phyloP scores from a whole-genome alignment of 2,329 filamentous ascomycete species.

The Fusarium luffae region DNA sequence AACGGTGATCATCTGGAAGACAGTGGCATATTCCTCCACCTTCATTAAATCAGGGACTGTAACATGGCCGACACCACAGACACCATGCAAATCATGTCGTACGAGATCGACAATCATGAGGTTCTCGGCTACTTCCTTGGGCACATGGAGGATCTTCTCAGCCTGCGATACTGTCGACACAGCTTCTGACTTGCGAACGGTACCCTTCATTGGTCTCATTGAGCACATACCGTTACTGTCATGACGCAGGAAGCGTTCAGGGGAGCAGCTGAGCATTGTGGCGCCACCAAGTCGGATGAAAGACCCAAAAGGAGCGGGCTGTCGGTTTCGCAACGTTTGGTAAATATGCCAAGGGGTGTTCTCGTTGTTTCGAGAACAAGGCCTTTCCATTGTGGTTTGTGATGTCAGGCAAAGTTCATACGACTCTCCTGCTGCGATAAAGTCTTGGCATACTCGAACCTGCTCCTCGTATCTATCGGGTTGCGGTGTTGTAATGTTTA shows the following conservation, averaged over 20 bases:
- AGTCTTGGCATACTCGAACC: conserved; percentile 75
- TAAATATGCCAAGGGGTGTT: conserved; percentile 75
- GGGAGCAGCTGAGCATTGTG: conserved; percentile 84
- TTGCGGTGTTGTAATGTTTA: conserved; percentile 54
- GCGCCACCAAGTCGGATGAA: conserved; percentile 77
- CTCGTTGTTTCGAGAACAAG: conserved; percentile 31
- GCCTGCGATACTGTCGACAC: conserved; percentile 78
- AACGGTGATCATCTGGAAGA: conserved; percentile 91
- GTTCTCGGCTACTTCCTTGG: conserved; percentile 95
- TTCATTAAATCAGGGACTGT: conserved; percentile 81
- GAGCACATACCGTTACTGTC: conserved; percentile 68
- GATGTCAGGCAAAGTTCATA: conserved; percentile 89
- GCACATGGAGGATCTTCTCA: conserved; percentile 75
- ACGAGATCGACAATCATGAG: conserved; percentile 98
- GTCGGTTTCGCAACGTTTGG: conserved; percentile 73
- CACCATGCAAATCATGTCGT: conserved; percentile 90
- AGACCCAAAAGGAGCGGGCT: conserved; percentile 87
- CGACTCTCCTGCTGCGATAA: conserved; percentile 80
- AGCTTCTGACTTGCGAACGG: conserved; percentile 79
- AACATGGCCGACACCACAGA: conserved; percentile 80
- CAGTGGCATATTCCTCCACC: conserved; percentile 90
- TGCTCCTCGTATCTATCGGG: conserved; percentile 69
- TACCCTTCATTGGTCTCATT: conserved; percentile 97
- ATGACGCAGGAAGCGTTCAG: conserved; percentile 84
- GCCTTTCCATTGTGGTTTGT: conserved; percentile 71